Evolutionary conservation across 2,329 filamentous ascomycete species (phyloP), one percentile per base, ranked within the genome.

Genomic region (Phaeosphaeria sp.): DNA sequence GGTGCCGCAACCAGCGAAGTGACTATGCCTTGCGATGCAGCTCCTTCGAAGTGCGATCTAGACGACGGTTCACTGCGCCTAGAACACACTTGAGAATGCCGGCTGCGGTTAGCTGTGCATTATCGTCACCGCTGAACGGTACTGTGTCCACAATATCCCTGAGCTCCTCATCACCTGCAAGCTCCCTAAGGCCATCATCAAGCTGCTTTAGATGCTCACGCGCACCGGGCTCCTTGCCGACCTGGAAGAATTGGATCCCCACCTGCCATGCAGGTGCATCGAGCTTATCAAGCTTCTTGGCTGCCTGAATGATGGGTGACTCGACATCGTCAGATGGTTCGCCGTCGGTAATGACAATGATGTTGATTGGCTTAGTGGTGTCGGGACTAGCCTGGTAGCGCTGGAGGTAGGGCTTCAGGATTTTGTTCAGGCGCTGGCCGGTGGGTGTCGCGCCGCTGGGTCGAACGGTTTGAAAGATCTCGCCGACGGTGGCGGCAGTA

Each of bases 241-340:
- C 91, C 78, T 97, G 94, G 82, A 98, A 96, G 81, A 98, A 98
- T 76, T 98, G 94, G 55, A 98, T 87, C 33, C 94, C 94, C 8
- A 97, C 82, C 79, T 98, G 95, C 82, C 91, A 91, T 0, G 88
- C 84, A 3, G 89, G 87, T 0, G 92, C 92, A 8, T 88, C 83
- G 7, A 90, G 75, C 51, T 77, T 77, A 69, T 95, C 90, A 30
- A 98, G 85, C 70, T 86, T 88, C 75, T 83, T 84, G 0, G 93
- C 94, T 0, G 86, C 82, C 3, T 78, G 75, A 42, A 91, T 80
- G 48, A 98, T 87, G 17, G 64, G 57, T 7, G 82, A 82, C 74
- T 93, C 90, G 0, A 90, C 87, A 63, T 96, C 91, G 73, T 97
- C 93, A 1, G 84, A 88, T 1, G 95, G 88, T 42, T 83, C 87